These are phyloP conservation scores for Tolypocladium sp. DNA, from an alignment of 2,329 filamentous ascomycete species.

Conservation along the genomic window DNA sequence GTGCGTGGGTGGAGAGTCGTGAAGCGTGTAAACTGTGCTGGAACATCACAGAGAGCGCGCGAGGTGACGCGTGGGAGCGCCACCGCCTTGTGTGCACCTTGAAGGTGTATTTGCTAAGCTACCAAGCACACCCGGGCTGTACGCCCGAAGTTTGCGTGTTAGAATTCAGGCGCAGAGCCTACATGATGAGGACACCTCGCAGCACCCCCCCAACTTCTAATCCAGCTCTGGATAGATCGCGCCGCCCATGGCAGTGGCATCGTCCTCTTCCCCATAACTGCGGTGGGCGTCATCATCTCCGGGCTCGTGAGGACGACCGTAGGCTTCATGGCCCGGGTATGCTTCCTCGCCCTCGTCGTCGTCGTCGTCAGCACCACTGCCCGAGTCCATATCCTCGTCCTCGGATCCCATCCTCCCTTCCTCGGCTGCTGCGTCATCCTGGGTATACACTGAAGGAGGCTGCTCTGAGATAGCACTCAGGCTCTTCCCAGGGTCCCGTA, in stretches of 20 bases:
- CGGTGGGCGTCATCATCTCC: constrained; percentile 17
- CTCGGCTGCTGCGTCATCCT: constrained; percentile 6
- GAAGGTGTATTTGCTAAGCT: too few relatives aligned
- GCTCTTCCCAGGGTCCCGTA: constrained; percentile 14
- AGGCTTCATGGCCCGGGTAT: constrained; percentile 8
- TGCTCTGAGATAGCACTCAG: constrained; percentile 8
- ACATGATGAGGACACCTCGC: not conserved
- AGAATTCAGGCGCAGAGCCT: too few relatives aligned
- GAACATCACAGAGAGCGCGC: too few relatives aligned
- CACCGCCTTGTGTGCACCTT: too few relatives aligned
- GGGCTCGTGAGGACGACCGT: constrained; percentile 12
- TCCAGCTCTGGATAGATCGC: constrained; percentile 9
- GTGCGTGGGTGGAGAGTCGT: too few relatives aligned
- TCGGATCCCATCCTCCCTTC: constrained; percentile 2
- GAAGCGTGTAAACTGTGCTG: not conserved
- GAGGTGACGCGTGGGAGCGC: too few relatives aligned
- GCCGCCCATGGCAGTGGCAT: not conserved
- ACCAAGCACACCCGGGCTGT: too few relatives aligned
- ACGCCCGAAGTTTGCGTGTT: too few relatives aligned
- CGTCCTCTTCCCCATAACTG: constrained; percentile 10
- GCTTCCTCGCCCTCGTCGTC: constrained; percentile 3
- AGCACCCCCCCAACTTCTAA: not conserved
- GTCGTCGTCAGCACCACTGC: constrained; percentile 9
- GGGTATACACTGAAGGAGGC: constrained; percentile 9
- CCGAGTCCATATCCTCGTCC: constrained; percentile 14